Conservation (phyloP, 768 basidiomycete species). For the Russula lepida region DNA sequence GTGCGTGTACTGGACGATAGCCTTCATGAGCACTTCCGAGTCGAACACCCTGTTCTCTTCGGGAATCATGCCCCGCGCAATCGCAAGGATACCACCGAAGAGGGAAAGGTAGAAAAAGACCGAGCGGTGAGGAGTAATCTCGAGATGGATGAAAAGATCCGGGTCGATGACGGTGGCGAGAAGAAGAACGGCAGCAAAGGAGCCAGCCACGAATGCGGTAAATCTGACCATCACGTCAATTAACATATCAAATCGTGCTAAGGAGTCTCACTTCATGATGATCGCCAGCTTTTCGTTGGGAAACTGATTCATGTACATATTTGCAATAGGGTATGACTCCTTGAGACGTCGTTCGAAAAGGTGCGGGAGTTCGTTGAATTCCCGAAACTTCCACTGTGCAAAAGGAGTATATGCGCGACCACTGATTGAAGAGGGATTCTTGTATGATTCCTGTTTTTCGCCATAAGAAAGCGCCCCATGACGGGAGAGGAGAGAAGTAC, state of each 20-base stretch:
- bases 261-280: constrained; percentile 66
- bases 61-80: constrained; percentile 90
- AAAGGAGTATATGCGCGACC: constrained; percentile 89
- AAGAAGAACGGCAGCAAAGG: constrained; percentile 91
- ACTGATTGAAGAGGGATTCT: constrained; percentile 92
- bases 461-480: not conserved
- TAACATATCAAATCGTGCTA: not conserved
- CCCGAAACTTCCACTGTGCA: constrained; percentile 97
- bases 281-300: constrained; percentile 90
- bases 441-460: constrained; percentile 82
- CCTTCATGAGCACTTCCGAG: constrained; percentile 85
- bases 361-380: constrained; percentile 97
- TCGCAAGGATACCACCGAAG: constrained; percentile 82
- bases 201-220: constrained; percentile 91
- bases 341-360: constrained; percentile 80
- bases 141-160: constrained; percentile 87
- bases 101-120: constrained; percentile 88
- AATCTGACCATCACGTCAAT: constrained; percentile 47
- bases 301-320: constrained; percentile 95
- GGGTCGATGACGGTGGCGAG: constrained; percentile 90
- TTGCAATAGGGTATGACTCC: constrained; percentile 82
- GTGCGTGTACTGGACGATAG: constrained; percentile 89
- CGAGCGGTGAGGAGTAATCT: constrained; percentile 88
- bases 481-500: constrained; percentile 36
- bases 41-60: constrained; percentile 92